Evolutionary conservation across 2,329 filamentous ascomycete genomes (phyloP).

Genomic region (Ophiosphaerella herpotricha): DNA sequence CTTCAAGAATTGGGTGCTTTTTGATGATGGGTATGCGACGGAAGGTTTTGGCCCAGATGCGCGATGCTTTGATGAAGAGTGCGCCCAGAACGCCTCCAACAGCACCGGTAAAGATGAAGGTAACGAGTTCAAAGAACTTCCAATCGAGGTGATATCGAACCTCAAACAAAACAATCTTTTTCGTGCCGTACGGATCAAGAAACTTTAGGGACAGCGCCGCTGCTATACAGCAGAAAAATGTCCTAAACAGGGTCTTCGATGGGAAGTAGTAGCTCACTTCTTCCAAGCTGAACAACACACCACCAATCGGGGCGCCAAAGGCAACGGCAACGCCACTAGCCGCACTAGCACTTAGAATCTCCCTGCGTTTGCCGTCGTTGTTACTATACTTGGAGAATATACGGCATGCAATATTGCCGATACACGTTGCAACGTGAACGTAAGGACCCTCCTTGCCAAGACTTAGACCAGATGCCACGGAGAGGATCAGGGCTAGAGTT

Average conservation of each 20-base stretch:
- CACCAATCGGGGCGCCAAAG: constrained; percentile 87
- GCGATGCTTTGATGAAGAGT: constrained; percentile 94
- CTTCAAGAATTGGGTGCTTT: constrained; percentile 80
- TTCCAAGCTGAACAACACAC: constrained; percentile 90
- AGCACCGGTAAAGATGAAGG: constrained; percentile 84
- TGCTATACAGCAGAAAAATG: constrained; percentile 96
- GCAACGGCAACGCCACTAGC: constrained; percentile 92
- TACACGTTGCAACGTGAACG: constrained; percentile 94
- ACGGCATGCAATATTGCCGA: constrained; percentile 93
- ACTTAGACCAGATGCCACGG: constrained; percentile 89
- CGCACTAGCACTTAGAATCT: constrained; percentile 90
- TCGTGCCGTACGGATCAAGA: constrained; percentile 91
- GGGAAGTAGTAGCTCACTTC: constrained; percentile 98
- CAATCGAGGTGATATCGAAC: constrained; percentile 90
- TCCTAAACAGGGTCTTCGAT: constrained; percentile 93
- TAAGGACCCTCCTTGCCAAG: constrained; percentile 95
- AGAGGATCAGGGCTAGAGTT: constrained; percentile 78
- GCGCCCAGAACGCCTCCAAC: constrained; percentile 85
- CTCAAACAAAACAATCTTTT: constrained; percentile 96
- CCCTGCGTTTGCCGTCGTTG: constrained; percentile 92
- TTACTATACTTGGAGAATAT: constrained; percentile 92
- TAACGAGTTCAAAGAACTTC: constrained; percentile 87
- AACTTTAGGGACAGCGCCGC: constrained; percentile 92
- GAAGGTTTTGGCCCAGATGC: constrained; percentile 87
- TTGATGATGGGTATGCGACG: constrained; percentile 81